phyloP scores from a whole-genome alignment of 148 eudicot genomes.

The Pharnaceum exiguum region DNA sequence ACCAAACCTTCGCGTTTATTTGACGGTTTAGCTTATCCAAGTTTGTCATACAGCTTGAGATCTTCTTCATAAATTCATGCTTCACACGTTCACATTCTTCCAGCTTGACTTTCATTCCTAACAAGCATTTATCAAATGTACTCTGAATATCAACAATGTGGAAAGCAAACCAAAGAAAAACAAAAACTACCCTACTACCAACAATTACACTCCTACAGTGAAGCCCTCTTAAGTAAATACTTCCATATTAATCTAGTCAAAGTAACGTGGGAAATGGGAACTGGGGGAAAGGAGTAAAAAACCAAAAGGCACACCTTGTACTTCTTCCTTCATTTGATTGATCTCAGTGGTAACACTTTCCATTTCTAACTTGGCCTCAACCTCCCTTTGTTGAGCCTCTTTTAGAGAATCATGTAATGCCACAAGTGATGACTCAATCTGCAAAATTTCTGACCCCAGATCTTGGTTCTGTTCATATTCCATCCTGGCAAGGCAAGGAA shows the following conservation, averaged over 20 bases:
- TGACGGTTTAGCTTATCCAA: conserved; percentile 72
- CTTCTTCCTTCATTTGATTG: conserved; percentile 53
- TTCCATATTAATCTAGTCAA: not conserved
- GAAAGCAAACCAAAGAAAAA: no score
- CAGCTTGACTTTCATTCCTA: conserved; percentile 77
- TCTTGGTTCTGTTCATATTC: conserved; percentile 93
- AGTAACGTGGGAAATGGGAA: not conserved
- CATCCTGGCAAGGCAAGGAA: conserved; percentile 44
- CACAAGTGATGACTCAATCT: conserved; percentile 62
- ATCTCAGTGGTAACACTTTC: conserved; percentile 64
- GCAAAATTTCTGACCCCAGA: conserved; percentile 65
- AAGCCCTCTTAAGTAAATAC: not conserved
- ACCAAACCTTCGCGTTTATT: conserved; percentile 70
- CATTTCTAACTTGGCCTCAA: conserved; percentile 43
- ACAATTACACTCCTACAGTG: no score
- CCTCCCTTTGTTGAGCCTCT: conserved; percentile 49
- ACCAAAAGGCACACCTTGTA: conserved; percentile 46
- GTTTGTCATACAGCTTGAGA: conserved; percentile 77
- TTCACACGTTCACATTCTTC: conserved; percentile 85
- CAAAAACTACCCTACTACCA: no score
- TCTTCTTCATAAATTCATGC: conserved; percentile 75
- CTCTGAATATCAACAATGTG: no score
- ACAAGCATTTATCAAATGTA: not conserved
- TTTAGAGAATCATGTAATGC: conserved; percentile 42
- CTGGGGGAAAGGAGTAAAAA: not conserved